Evolutionary conservation across 208 protist genomes (phyloP).

Genomic region (Herpetomonas muscarum): DNA sequence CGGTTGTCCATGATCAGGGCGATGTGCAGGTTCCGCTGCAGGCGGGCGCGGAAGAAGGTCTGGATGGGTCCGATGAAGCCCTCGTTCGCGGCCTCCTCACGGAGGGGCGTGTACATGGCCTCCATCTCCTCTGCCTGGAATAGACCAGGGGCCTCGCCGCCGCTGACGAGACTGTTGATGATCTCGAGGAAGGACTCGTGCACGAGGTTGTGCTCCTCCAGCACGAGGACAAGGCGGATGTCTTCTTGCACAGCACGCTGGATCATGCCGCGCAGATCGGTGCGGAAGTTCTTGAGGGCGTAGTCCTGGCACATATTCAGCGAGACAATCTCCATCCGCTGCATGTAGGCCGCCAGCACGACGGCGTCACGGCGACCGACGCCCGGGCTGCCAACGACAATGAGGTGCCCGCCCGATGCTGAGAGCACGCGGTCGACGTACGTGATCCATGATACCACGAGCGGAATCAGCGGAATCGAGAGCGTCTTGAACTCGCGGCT

Average conservation of each 20-base stretch:
- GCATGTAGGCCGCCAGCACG: constrained; percentile 78
- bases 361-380: constrained; percentile 86
- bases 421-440: constrained; percentile 90
- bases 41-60: constrained; percentile 80
- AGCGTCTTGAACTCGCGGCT: constrained; percentile 94
- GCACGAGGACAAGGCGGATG: constrained; percentile 92
- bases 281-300: constrained; percentile 82
- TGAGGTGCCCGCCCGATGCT: constrained; percentile 79
- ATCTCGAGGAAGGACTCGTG: constrained; percentile 96
- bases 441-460: constrained; percentile 87
- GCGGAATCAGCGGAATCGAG: constrained; percentile 88
- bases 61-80: constrained; percentile 82
- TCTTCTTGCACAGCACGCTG: constrained; percentile 78
- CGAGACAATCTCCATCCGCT: constrained; percentile 80
- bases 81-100: constrained; percentile 82
- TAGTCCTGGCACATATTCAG: constrained; percentile 92
- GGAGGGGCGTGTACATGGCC: constrained; percentile 85
- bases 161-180: constrained; percentile 93
- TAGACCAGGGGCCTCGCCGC: constrained; percentile 93
- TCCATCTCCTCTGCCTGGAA: constrained; percentile 97
- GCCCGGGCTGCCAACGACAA: constrained; percentile 92
- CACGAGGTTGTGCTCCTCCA: constrained; percentile 97
- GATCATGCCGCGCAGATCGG: constrained; percentile 77
- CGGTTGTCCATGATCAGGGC: constrained; percentile 92
- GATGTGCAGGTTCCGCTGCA: constrained; percentile 92